phyloP scores from a whole-genome alignment of 371 early-diverging fungal species.

The Umbelopsis sp. region DNA sequence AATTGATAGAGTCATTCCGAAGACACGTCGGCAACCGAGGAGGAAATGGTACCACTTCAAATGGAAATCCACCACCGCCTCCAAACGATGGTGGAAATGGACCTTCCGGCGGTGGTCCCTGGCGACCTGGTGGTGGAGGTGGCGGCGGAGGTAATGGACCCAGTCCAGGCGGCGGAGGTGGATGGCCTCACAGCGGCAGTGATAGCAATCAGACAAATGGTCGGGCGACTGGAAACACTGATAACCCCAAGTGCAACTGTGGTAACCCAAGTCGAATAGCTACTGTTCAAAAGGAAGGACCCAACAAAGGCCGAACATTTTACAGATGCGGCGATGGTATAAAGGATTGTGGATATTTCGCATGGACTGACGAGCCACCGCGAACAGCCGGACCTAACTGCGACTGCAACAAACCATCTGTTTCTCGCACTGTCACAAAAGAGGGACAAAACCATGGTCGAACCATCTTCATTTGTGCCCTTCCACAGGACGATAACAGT shows the following conservation, averaged over 20 bases:
- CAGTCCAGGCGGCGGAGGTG: constrained; percentile 15
- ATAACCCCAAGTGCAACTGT: constrained; percentile 42
- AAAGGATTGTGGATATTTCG: constrained; percentile 55
- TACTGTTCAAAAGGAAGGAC: constrained; percentile 57
- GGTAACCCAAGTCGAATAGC: constrained; percentile 38
- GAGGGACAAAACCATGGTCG: constrained; percentile 55
- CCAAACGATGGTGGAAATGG: constrained; percentile 19
- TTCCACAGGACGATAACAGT: constrained; percentile 24
- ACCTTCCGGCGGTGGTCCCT: background rate
- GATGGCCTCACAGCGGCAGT: background rate
- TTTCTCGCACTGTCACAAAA: constrained; percentile 55
- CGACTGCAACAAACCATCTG: constrained; percentile 25
- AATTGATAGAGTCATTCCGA: constrained; percentile 50
- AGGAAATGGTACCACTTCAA: background rate
- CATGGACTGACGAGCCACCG: constrained; percentile 45
- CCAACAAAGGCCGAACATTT: constrained; percentile 65
- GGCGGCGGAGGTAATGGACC: constrained; percentile 23
- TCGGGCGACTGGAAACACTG: background rate
- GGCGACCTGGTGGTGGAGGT: constrained; percentile 4
- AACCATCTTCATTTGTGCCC: constrained; percentile 51
- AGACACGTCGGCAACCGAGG: constrained; percentile 24
- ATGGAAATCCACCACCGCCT: background rate
- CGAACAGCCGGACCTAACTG: constrained; percentile 17
- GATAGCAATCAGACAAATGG: background rate
- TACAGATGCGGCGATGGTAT: constrained; percentile 47